Conservation (phyloP, 805 yeast species). For the Clavispora fructus region DNA sequence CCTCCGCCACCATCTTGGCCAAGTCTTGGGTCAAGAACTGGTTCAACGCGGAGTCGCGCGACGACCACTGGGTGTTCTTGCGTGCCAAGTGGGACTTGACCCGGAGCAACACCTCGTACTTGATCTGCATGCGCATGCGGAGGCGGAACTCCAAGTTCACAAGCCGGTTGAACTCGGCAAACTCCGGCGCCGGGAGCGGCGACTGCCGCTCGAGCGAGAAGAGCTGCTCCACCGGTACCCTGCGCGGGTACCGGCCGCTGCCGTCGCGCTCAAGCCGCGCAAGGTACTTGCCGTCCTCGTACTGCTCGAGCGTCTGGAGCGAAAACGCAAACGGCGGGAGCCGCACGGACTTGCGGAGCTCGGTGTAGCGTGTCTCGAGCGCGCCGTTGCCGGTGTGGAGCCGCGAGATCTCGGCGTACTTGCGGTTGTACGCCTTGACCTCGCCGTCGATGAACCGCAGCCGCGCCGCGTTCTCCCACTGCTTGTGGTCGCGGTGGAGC, state of each 20-base stretch:
- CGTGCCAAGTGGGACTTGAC: slow-evolving; percentile 26
- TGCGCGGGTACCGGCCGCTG: slow-evolving; percentile 9
- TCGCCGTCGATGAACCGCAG: slow-evolving; percentile 19
- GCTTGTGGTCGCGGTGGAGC: slow-evolving; percentile 25
- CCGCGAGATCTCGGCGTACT: slow-evolving; percentile 24
- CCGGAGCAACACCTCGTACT: slow-evolving; percentile 29
- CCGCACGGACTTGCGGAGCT: slow-evolving; percentile 15
- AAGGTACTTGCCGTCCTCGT: slow-evolving; percentile 18
- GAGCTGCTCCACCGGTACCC: slow-evolving; percentile 15
- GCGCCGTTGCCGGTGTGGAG: slow-evolving; percentile 20
- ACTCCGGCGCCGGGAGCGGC: slow-evolving; percentile 24
- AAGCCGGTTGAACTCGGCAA: slow-evolving; percentile 22
- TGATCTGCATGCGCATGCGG: slow-evolving; percentile 28
- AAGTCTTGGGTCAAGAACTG: slow-evolving; percentile 26
- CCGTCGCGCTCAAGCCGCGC: slow-evolving; percentile 10
- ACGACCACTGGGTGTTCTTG: slow-evolving; percentile 32
- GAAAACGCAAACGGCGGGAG: slow-evolving; percentile 28
- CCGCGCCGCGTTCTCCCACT: slow-evolving; percentile 20
- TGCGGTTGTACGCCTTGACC: slow-evolving; percentile 25
- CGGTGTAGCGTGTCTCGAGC: slow-evolving; percentile 20
- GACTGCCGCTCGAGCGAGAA: slow-evolving; percentile 24
- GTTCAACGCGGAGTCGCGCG: slow-evolving; percentile 25
- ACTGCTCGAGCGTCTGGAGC: slow-evolving; percentile 21
- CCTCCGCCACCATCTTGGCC: slow-evolving; percentile 20
- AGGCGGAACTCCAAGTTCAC: slow-evolving; percentile 30